Base-by-base conservation (phyloP, 176 grass and related monocot genomes). In the Raddia guianensis region DNA sequence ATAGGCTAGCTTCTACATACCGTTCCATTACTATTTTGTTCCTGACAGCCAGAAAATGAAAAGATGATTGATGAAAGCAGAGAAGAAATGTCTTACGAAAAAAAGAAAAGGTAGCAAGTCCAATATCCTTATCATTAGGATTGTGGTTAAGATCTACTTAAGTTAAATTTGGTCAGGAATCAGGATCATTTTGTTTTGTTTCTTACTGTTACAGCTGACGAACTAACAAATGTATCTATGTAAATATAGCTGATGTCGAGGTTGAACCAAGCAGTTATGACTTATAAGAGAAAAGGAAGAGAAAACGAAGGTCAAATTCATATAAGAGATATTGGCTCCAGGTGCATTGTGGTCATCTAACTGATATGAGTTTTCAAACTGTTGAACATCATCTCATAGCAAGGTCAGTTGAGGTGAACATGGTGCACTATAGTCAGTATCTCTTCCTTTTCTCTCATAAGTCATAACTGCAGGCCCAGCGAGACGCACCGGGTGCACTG, bases 41-140 rank as follows among this genome's bases (percentile, higher is more conserved):
- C 80, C 43, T 65, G 66, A 10, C 80, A 92, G 85, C 47, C 72
- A 81, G 90, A 94, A 94, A 62, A 82, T 88, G 82, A 74, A 53
- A 86, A 83, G 49, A 49, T 65, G 19, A 13, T 82, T 85, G 69
- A 81, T 86, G 85, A 91, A 82, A 80, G 47, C 70, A 88, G 76
- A 77, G 74, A 86, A 78, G 87, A 86, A 80, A 74, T 9, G 48
- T 51, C 87, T 75, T 80, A 80, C 65, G 70, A 83, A 70, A 53
- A 27, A 27, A 16, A 72, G 87, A 90, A 66, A 78, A 87, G 68
- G 55, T 42, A 20, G 84, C 56, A 88, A 83, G 71, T 35, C 72
- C 77, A 60, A 56, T 92, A 80, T 77, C 83, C 16, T 86, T 85
- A 73, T 80, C 88, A 61, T 85, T 77, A 76, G 90, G 90, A 76